phyloP scores from a whole-genome alignment of 2,329 filamentous ascomycete species.

The Cytospora schulzeri region DNA sequence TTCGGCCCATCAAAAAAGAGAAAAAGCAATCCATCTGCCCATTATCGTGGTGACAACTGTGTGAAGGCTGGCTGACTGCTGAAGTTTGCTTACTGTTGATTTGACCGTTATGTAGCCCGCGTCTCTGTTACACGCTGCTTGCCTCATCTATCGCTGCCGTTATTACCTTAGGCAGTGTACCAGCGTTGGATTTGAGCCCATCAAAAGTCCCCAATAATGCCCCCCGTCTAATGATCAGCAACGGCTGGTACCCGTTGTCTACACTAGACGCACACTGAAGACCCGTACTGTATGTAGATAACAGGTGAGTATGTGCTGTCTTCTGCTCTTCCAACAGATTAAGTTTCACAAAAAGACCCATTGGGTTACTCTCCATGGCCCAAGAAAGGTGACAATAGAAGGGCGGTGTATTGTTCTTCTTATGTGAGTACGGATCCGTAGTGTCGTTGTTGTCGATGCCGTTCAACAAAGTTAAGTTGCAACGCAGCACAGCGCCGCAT shows the following conservation, averaged over 20 bases:
- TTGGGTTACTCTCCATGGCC: neutral
- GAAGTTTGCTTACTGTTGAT: neutral
- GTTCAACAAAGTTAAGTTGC: neutral
- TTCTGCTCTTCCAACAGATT: neutral
- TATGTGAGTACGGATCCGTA: no score
- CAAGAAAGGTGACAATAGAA: slow-evolving; percentile 10
- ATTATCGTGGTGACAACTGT: neutral
- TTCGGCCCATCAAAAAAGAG: neutral
- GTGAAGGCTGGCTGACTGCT: neutral
- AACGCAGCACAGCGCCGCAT: slow-evolving; percentile 1
- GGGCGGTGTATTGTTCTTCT: slow-evolving; percentile 12
- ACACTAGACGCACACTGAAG: no score
- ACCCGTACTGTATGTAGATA: no score
- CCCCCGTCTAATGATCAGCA: no score
- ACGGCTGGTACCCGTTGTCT: no score
- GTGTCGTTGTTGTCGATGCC: neutral
- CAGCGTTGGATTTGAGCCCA: no score
- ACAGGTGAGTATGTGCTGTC: no score
- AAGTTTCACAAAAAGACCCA: no score
- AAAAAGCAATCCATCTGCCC: neutral
- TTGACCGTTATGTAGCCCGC: neutral
- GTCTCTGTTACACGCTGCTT: no score
- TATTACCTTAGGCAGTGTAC: no score
- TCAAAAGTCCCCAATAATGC: no score
- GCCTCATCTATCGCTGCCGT: no score